Conservation (phyloP, 305 asterid species). For the Fraxinus xanthoxyloides region DNA sequence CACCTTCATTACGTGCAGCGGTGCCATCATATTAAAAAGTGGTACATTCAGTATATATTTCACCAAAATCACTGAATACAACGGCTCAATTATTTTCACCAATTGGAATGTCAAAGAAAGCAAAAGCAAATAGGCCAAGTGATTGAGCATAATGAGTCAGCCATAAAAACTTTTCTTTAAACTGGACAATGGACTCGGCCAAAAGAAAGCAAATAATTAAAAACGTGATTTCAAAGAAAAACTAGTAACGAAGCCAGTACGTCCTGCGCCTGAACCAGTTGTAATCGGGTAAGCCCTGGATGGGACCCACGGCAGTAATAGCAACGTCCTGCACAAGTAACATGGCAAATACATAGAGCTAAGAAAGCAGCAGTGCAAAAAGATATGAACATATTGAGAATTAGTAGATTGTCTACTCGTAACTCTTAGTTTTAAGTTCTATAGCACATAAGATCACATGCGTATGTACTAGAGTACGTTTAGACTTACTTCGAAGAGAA, state of each 20-base stretch:
- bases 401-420: background rate
- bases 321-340: constrained; percentile 43
- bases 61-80: constrained; percentile 8
- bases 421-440: background rate
- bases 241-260: constrained; percentile 53
- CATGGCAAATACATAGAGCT: background rate
- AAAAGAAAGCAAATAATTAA: background rate
- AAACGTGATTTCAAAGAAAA: background rate
- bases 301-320: constrained; percentile 43
- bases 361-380: background rate
- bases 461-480: background rate
- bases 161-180: background rate
- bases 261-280: constrained; percentile 64
- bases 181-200: background rate
- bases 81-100: constrained; percentile 29
- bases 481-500: background rate
- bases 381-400: background rate
- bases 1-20: background rate
- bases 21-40: background rate
- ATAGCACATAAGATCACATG: background rate
- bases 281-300: constrained; percentile 49
- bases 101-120: background rate
- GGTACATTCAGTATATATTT: background rate
- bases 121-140: background rate
- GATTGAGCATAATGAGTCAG: background rate